phyloP scores from a whole-genome alignment of 768 basidiomycete genomes.

The Grammothele lineata region DNA sequence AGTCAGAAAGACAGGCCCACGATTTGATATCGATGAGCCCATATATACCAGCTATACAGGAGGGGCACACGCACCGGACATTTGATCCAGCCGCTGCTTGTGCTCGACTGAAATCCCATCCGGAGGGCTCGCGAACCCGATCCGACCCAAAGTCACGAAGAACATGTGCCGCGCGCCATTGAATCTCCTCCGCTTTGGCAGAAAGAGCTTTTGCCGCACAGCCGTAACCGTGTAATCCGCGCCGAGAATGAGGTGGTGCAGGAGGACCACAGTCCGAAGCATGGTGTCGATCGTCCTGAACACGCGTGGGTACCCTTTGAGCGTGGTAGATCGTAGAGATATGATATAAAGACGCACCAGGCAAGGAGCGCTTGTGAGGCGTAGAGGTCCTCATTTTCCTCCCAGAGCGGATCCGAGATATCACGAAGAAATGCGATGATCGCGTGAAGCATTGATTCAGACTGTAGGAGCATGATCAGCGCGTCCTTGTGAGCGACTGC shows the following conservation, averaged over 20 bases:
- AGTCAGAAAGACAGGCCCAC: background rate
- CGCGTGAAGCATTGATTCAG: conserved; percentile 59
- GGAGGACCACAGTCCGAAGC: conserved; percentile 50
- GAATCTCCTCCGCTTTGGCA: conserved; percentile 49
- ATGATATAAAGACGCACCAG: conserved; percentile 34
- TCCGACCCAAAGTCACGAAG: conserved; percentile 69
- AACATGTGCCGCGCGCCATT: conserved; percentile 67
- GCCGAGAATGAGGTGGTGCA: conserved; percentile 60
- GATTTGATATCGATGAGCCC: too few relatives aligned
- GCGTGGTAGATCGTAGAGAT: background rate
- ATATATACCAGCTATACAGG: too few relatives aligned
- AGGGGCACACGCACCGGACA: conserved; percentile 15
- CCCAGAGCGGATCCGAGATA: conserved; percentile 52
- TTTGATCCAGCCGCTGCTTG: conserved; percentile 19
- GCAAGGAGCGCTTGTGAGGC: conserved; percentile 33
- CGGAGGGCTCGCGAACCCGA: conserved; percentile 53
- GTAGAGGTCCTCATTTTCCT: conserved; percentile 26
- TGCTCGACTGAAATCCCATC: conserved; percentile 18
- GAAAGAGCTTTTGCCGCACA: conserved; percentile 55
- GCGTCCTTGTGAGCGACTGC: conserved; percentile 36
- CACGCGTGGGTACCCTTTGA: conserved; percentile 9
- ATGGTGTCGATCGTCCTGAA: conserved; percentile 48
- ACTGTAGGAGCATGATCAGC: conserved; percentile 37
- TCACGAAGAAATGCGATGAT: conserved; percentile 52
- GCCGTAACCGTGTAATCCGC: conserved; percentile 39